Conservation (phyloP, 1,139 yeast genomes). For the Candida freyschussii region DNA sequence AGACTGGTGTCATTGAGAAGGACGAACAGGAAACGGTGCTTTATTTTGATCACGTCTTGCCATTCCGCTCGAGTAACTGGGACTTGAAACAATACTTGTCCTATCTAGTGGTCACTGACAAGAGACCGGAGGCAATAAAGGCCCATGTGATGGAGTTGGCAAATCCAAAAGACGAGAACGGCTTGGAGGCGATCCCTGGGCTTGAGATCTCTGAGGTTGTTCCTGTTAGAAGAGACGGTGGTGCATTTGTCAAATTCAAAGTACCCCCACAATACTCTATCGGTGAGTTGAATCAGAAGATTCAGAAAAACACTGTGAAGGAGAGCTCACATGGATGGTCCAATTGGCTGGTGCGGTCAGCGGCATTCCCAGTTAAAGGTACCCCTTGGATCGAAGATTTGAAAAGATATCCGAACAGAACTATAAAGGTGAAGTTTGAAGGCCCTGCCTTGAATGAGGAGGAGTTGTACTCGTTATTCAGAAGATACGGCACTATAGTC, state of each 20-base stretch:
- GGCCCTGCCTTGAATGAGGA: conserved; percentile 79
- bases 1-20: conserved; percentile 57
- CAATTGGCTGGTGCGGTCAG: conserved; percentile 38
- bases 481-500: conserved; percentile 80
- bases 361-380: conserved; percentile 75
- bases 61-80: conserved; percentile 38
- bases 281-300: conserved; percentile 45
- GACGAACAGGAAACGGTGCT: conserved; percentile 48
- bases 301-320: conserved; percentile 44
- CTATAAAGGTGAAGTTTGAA: conserved; percentile 62
- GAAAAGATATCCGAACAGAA: conserved; percentile 63
- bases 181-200: conserved; percentile 33
- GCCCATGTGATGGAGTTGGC: conserved; percentile 34
- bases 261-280: conserved; percentile 49
- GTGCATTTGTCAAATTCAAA: conserved; percentile 78
- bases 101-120: conserved; percentile 28
- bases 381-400: conserved; percentile 96
- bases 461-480: conserved; percentile 70
- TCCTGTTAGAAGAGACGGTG: conserved; percentile 80
- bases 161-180: conserved; percentile 34
- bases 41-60: conserved; percentile 49
- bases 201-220: conserved; percentile 47
- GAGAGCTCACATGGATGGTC: conserved; percentile 29
- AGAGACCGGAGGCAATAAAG: conserved; percentile 32
- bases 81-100: conserved; percentile 36